Percentiles rank a stretch among this genome's conserved stretches.
These are phyloP conservation scores for Trifolium pratense DNA, from an alignment of 306 rosid genomes.

Conservation along the genomic window DNA sequence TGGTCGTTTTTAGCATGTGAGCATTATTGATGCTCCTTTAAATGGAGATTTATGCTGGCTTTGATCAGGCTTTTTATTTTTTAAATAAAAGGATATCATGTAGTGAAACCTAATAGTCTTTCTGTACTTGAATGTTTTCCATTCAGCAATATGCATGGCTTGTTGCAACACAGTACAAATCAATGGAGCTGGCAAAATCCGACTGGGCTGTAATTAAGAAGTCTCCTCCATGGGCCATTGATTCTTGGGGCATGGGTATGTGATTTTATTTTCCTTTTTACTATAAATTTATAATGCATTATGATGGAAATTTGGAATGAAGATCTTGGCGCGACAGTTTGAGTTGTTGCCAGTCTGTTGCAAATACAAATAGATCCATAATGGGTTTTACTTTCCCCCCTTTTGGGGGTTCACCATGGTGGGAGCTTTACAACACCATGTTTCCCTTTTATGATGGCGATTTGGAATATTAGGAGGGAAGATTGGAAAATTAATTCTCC, in stretches of 20 bases:
- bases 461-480: constrained; percentile 30
- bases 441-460: constrained; percentile 8
- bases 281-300: constrained; percentile 19
- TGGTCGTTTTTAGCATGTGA: constrained; percentile 10
- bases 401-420: background rate
- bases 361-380: constrained; percentile 2
- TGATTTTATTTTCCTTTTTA: constrained; percentile 38
- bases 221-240: constrained; percentile 95
- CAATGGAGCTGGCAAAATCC: constrained; percentile 85
- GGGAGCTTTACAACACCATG: background rate
- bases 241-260: constrained; percentile 99
- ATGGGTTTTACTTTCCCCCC: constrained; percentile 20
- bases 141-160: constrained; percentile 98
- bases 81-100: constrained; percentile 32
- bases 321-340: background rate
- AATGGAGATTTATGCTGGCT: constrained; percentile 27
- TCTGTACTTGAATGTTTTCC: constrained; percentile 35
- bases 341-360: background rate
- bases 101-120: constrained; percentile 42
- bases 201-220: constrained; percentile 88
- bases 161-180: constrained; percentile 89
- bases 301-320: constrained; percentile 26
- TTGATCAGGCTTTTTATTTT: constrained; percentile 16
- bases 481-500: background rate
- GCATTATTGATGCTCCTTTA: constrained; percentile 32